Conservation (phyloP, 2,329 filamentous ascomycete genomes). For the Blastomyces emzantsi region DNA sequence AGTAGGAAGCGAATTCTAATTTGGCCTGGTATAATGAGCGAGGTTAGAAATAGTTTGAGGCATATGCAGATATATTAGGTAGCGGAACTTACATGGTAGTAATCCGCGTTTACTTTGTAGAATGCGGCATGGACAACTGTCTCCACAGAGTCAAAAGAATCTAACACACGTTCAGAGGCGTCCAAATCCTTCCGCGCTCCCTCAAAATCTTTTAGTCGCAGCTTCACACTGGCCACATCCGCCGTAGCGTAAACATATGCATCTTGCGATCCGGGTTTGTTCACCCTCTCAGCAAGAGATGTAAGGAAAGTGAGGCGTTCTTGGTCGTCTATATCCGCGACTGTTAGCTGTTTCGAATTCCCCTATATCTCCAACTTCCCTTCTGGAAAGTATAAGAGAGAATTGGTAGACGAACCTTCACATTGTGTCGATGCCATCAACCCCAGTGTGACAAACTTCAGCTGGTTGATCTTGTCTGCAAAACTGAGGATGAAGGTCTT, state of each 20-base stretch:
- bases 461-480: conserved; percentile 96
- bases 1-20: conserved; percentile 90
- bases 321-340: conserved; percentile 43
- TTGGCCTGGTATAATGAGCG: conserved; percentile 46
- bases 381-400: background rate
- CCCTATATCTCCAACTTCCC: background rate
- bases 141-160: conserved; percentile 90
- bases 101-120: conserved; percentile 89
- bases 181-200: conserved; percentile 80
- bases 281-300: conserved; percentile 74
- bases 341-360: background rate
- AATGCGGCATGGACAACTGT: conserved; percentile 92
- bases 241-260: conserved; percentile 91
- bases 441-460: conserved; percentile 89
- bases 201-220: conserved; percentile 69
- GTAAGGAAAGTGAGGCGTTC: conserved; percentile 80
- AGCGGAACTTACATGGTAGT: conserved; percentile 60
- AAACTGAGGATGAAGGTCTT: conserved; percentile 93
- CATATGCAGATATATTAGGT: background rate
- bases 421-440: conserved; percentile 81
- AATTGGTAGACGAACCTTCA: conserved; percentile 21
- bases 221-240: conserved; percentile 77
- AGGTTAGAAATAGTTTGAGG: background rate
- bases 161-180: conserved; percentile 75
- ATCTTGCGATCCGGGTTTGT: conserved; percentile 88